phyloP scores from a whole-genome alignment of 305 asterid genomes.

The Fraxinus dipetala region DNA sequence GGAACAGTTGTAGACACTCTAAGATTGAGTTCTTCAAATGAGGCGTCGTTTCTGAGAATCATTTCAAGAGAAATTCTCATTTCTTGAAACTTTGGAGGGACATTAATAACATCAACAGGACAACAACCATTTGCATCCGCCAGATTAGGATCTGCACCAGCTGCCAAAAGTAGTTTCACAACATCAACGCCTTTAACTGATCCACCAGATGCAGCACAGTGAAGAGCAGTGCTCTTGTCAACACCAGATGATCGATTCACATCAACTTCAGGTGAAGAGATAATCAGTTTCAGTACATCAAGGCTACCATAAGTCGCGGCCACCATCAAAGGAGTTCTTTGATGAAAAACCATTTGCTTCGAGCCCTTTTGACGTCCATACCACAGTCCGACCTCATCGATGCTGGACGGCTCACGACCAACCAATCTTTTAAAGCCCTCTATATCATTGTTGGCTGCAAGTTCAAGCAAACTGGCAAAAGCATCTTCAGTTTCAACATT shows the following conservation, averaged over 20 bases:
- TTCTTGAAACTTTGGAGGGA: constrained; percentile 43
- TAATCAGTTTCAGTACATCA: constrained; percentile 54
- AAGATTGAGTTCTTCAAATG: constrained; percentile 31
- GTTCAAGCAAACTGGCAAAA: constrained; percentile 59
- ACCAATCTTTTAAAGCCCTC: constrained; percentile 41
- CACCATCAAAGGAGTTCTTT: constrained; percentile 78
- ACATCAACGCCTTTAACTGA: constrained; percentile 41
- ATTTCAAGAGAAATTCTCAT: constrained; percentile 42
- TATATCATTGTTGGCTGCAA: constrained; percentile 69
- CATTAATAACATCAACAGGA: constrained; percentile 50
- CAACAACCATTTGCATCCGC: constrained; percentile 55
- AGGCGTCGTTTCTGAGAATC: constrained; percentile 43
- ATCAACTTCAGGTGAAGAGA: constrained; percentile 57
- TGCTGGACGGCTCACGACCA: constrained; percentile 34
- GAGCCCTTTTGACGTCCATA: constrained; percentile 78
- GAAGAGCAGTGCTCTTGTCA: constrained; percentile 71
- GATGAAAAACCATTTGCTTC: constrained; percentile 67
- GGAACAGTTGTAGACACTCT: constrained; percentile 32
- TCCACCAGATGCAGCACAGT: constrained; percentile 85
- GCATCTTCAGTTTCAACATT: constrained; percentile 54
- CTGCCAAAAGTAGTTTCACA: constrained; percentile 58
- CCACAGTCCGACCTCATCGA: constrained; percentile 68
- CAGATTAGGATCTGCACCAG: constrained; percentile 68
- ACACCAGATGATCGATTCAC: constrained; percentile 58
- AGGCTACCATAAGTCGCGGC: constrained; percentile 79